These are phyloP conservation scores for Cryphonectria japonica DNA, from an alignment of 2,329 filamentous ascomycete genomes.

Conservation along the genomic window DNA sequence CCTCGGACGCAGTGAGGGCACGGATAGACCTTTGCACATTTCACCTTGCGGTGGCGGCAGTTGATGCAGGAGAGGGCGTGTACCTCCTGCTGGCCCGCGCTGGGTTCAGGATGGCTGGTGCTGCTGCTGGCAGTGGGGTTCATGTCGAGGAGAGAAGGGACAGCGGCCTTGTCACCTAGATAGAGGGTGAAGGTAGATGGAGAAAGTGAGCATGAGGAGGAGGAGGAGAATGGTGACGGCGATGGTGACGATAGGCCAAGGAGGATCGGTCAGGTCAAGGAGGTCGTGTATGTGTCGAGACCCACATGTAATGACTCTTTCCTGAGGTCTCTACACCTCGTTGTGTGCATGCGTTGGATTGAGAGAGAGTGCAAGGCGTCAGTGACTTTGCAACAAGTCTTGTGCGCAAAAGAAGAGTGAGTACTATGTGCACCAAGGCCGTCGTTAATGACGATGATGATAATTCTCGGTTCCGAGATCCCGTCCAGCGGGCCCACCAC, in stretches of 20 bases:
- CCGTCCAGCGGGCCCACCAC: not conserved
- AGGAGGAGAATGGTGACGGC: not conserved
- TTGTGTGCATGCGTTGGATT: not conserved
- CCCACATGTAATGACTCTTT: not conserved
- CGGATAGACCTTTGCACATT: constrained; percentile 60
- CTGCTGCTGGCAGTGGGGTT: constrained; percentile 25
- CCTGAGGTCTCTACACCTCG: too few species aligned
- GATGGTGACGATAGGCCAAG: not conserved
- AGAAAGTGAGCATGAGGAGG: not conserved
- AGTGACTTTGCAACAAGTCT: not conserved
- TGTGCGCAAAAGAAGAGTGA: not conserved
- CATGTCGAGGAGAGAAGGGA: not conserved
- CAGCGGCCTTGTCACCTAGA: not conserved
- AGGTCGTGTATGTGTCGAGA: not conserved
- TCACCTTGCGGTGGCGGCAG: constrained; percentile 67
- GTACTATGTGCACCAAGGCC: not conserved
- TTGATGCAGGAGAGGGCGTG: constrained; percentile 54
- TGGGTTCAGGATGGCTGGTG: constrained; percentile 13
- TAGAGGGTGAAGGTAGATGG: not conserved
- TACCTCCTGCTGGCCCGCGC: constrained; percentile 18
- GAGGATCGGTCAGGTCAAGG: not conserved
- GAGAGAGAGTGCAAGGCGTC: not conserved
- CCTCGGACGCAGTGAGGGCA: constrained; percentile 58
- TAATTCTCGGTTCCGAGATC: not conserved
- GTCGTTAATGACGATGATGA: not conserved